Base-by-base conservation (phyloP, 257 asterid species). In the Jacaranda mimosifolia region DNA sequence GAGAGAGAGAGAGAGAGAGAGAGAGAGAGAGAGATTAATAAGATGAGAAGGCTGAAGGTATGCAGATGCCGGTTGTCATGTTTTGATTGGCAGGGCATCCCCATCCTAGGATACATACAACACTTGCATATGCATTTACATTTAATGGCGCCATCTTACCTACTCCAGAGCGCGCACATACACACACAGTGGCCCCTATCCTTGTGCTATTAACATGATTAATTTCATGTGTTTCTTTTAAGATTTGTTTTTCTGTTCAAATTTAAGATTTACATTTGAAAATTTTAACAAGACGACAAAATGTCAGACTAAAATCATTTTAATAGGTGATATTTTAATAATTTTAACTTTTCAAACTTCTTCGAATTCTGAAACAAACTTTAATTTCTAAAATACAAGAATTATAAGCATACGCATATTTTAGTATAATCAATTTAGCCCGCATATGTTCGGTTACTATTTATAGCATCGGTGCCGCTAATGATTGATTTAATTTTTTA, bases 401-500 rank as follows among this genome's bases (percentile, higher is more conserved):
- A 18, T 43, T 43, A 13, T 19, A 53, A 45, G 45, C 73, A 73
- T 32, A 69, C 83, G 76, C 70, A 64, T 79, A 74, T 8, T 62
- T 35, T 43, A 18, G 26, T 72, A 72, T 55, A 21, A 42, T 68
- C 63, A 38, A 48, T 11, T 32, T 10, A 21, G 0, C 18, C 56
- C 72, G 39, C 55, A 40, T 69, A 42, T 74, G 68, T 39, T 57
- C 65, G 40, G 17, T 39, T 57, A 70, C 32, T 75, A 40, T 70
- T 69, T 51, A 59, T 81, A 63, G 13, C 48, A 59, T 72, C 63
- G 62, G 13, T 48, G 49, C 72, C 52, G 21, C 75, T 80, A 76
- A 81, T 81, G 75, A 81, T 76, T 81, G 81, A 56, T 53, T 13
- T 70, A 21, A 15, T 5, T 49, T 42, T n/a, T 53, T 63, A 3